Evolutionary conservation across 495 filamentous ascomycete genomes (phyloP).

Genomic region (Talaromyces liani): DNA sequence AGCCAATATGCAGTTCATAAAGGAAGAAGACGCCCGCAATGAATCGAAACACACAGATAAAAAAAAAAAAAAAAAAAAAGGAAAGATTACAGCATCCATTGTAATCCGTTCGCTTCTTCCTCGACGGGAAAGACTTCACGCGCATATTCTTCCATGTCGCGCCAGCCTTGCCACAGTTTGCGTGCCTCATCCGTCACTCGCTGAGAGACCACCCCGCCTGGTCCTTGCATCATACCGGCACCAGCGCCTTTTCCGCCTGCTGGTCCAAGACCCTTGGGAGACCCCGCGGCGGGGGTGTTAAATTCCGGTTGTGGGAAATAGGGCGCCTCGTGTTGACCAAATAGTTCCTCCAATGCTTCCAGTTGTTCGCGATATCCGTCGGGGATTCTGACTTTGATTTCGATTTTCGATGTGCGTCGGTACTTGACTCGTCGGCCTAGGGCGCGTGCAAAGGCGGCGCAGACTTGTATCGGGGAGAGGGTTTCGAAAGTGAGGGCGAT

Average conservation of each 20-base stretch:
- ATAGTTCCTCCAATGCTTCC: constrained; percentile 56
- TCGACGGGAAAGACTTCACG: constrained; percentile 91
- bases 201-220: constrained; percentile 43
- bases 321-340: constrained; percentile 53
- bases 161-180: constrained; percentile 81
- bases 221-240: constrained; percentile 48
- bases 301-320: constrained; percentile 55
- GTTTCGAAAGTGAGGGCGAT: constrained; percentile 91
- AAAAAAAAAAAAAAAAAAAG: background rate
- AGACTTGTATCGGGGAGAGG: constrained; percentile 75
- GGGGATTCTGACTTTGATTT: constrained; percentile 80
- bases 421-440: constrained; percentile 72
- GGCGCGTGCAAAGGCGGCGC: constrained; percentile 69
- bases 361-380: constrained; percentile 87
- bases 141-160: constrained; percentile 92
- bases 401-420: constrained; percentile 60
- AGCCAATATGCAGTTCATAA: background rate
- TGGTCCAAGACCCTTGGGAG: constrained; percentile 47
- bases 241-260: constrained; percentile 56
- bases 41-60: background rate
- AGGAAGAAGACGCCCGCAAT: constrained; percentile 4
- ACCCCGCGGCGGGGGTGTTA: constrained; percentile 36
- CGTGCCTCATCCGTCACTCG: constrained; percentile 64
- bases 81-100: constrained; percentile 68
- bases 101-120: constrained; percentile 84